Percentiles rank a stretch among this genome's conserved stretches.
Conservation (phyloP, 2,329 filamentous ascomycete genomes). For the Penicillium sclerotiorum region DNA sequence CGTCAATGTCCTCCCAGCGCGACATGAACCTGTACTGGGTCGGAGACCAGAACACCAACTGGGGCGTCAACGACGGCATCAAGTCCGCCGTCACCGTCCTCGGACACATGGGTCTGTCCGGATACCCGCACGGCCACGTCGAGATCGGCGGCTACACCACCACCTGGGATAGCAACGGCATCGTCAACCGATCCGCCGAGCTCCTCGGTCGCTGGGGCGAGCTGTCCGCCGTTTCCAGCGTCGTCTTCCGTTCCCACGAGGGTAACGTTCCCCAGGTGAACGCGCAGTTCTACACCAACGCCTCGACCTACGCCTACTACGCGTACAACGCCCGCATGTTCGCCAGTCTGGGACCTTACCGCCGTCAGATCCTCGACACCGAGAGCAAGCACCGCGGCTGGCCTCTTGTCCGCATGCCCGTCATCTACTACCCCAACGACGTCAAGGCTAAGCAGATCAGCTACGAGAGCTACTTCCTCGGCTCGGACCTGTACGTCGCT, state of each 20-base stretch:
- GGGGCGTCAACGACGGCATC: constrained; percentile 39
- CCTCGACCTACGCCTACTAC: constrained; percentile 36
- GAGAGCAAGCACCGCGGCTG: constrained; percentile 24
- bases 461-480: constrained; percentile 28
- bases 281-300: constrained; percentile 41
- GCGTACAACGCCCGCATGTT: constrained; percentile 41
- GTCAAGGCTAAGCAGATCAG: constrained; percentile 21
- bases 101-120: constrained; percentile 41
- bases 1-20: constrained; percentile 33
- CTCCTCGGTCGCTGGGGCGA: constrained; percentile 43
- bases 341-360: constrained; percentile 35
- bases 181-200: constrained; percentile 38
- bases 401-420: constrained; percentile 28
- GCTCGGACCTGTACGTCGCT: constrained; percentile 25
- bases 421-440: constrained; percentile 26
- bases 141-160: constrained; percentile 43
- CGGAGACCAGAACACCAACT: constrained; percentile 40
- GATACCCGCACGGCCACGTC: constrained; percentile 38
- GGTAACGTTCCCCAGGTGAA: constrained; percentile 42
- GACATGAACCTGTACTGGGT: constrained; percentile 45
- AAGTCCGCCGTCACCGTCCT: constrained; percentile 38
- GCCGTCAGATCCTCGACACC: constrained; percentile 32
- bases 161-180: constrained; percentile 26
- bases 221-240: constrained; percentile 36
- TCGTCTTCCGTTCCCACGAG: constrained; percentile 41